Base-by-base conservation (phyloP, 306 rosid genomes). In the Macrotyloma uniflorum region DNA sequence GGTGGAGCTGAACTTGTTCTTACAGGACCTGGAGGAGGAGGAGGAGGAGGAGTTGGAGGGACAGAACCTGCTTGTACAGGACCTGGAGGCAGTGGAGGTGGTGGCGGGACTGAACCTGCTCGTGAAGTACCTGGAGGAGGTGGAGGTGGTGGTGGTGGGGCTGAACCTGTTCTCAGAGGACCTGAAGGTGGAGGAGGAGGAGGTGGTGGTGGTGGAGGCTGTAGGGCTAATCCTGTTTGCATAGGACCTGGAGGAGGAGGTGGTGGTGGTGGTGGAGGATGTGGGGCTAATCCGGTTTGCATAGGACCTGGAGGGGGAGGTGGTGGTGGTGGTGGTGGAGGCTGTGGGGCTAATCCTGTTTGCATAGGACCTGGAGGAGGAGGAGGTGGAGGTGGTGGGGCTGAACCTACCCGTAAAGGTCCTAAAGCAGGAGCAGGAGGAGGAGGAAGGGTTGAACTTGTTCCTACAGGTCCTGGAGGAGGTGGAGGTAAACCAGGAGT, bases 131-230 rank as follows among this genome's bases (percentile, higher is more conserved):
- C 35, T 18, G 46, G 68, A 32, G 68, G 53, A 11, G 53, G 72
- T 2, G 85, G 71, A 13, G 74, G 83, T 23, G 80, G 70, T 23
- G 80, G 70, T 9, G 76, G 74, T 4, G 80, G 73, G 15, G 30
- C 77, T 57, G 82, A 54, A 54, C 47, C 13, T 40, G 43, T 59
- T 35, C 9, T 49, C 35, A 68, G 66, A 32, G 69, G 36, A 7
- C 77, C 79, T 6, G 80, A 73, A 19, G 86, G 85, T n/a, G 68
- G 73, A 11, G 82, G 78, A 33, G 88, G 85, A 50, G 84, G 77
- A 11, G 90, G 83, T 6, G 86, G 83, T 13, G 50, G 38, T 33
- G 38, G 38, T 22, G 80, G 81, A 2, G 85, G 90, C 6, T 72
- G 53, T 2, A 73, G 73, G 18, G 30, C 80, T 40, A 80, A 54